Evolutionary conservation across 257 asterid species (phyloP), one percentile per base, ranked within the genome.

Genomic region (Craterostigma plantagineum): DNA sequence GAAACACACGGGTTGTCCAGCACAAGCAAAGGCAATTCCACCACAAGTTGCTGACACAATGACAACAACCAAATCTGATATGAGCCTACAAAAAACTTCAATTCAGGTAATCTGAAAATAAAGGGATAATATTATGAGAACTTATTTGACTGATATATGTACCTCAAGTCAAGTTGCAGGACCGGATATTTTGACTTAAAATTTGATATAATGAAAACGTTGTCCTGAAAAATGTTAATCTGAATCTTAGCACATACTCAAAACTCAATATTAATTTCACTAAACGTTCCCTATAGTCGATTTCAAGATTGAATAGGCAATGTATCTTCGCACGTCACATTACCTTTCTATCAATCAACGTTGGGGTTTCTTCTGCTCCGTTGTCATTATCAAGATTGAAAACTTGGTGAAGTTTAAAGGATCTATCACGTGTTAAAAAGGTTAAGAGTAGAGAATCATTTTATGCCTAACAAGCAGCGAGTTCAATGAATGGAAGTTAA

Each of bases 31-130:
- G 35, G 95, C 95, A 62, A 90, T 83, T 55, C 99, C 99, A 56
- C 99, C 99, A 48, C 95, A 79, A 51, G 99, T 79, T 53, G 99
- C 99, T 70, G 99, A 84, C 30, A 90, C 99, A 54, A 90, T 83
- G 58, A 90, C 95, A 11, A 90, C 92, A 45, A 90, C 99, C 51
- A 90, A 76, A 58, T 90, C 99, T 13, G 94, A 90, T 68, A 90
- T 90, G 72, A 90, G 78, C 76, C 99, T 90, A 61, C 59, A 64
- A 56, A 42, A 62, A 41, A 39, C 57, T 59, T 38, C 61, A 58
- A 43, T 42, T 23, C 30, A 23, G 39, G 54, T 16, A 46, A 17
- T 49, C 42, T 54, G 39, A 11, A 18, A 54, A 49, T 54, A 48
- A 45, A 43, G 57, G 11, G 14, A 56, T 53, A 57, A 46, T 48